Base-by-base conservation (phyloP, 2,329 filamentous ascomycete genomes). In the Phoma sp. region DNA sequence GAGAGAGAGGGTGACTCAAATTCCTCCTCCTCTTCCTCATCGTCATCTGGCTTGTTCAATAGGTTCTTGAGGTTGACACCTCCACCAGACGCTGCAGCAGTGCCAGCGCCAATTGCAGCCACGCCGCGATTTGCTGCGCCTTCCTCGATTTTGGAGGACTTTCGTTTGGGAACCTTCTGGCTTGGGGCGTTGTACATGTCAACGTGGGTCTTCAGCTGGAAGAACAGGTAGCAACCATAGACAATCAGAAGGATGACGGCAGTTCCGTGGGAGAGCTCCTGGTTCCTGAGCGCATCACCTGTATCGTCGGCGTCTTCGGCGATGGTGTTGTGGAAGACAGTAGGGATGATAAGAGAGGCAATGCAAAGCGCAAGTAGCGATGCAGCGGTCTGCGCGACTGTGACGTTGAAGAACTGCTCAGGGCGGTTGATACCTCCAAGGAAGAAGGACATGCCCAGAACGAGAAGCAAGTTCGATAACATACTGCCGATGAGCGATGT, bases 371-470 rank as follows among this genome's bases (percentile, higher is more conserved):
- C 88, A 19, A 96, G 84, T 47, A 96, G 78, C 68, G 89, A 92
- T 13, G 92, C 88, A 3, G 92, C 91, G 0, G 93, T 96, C 74
- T 96, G 92, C 0, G 93, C 93, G 6, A 97, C 92, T 0, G 91
- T 94, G 31, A 90, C 86, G 79, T 97, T 96, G 84, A 97, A 98
- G 74, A 86, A 88, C 74, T 97, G 94, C 72, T 96, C 90, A 25
- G 84, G 71, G 25, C 93, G 86, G 55, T 89, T 88, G 64, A 96
- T 74, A 4, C 92, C 92, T 44, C 91, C 92, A 57, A 91, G 88
- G 79, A 96, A 95, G 81, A 96, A 97, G 73, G 88, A 95, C 86
- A 93, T 96, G 51, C 92, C 93, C 81, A 96, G 80, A 46, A 96
- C 91, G 13, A 96, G 84, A 3, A 96, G 84, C 55, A 98, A 76